phyloP scores from a whole-genome alignment of 805 yeast genomes.

The Candida quercuum region DNA sequence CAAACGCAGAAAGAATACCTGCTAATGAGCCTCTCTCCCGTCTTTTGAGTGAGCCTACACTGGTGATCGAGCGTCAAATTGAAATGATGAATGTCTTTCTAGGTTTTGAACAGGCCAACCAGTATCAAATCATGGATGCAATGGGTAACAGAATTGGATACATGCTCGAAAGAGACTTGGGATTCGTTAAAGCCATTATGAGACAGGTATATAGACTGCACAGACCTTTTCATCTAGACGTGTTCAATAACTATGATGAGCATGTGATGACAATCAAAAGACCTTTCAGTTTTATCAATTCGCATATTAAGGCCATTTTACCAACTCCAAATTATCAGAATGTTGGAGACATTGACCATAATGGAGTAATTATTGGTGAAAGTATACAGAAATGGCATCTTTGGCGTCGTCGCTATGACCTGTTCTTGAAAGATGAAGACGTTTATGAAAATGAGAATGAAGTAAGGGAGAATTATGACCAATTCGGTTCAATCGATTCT shows the following conservation, averaged over 20 bases:
- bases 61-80: constrained; percentile 81
- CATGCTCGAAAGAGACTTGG: constrained; percentile 73
- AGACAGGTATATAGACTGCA: constrained; percentile 82
- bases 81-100: constrained; percentile 83
- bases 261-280: constrained; percentile 62
- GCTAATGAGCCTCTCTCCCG: constrained; percentile 54
- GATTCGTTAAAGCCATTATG: constrained; percentile 52
- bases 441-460: too few relatives aligned
- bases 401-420: constrained; percentile 85
- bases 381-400: constrained; percentile 90
- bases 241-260: constrained; percentile 60
- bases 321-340: constrained; percentile 36
- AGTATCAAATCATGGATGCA: constrained; percentile 67
- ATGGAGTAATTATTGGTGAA: constrained; percentile 65
- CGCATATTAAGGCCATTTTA: constrained; percentile 69
- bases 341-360: constrained; percentile 24
- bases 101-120: constrained; percentile 90
- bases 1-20: constrained; percentile 25
- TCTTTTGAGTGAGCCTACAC: constrained; percentile 70
- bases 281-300: constrained; percentile 84
- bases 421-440: constrained; percentile 45
- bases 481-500: constrained; percentile 84
- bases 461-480: constrained; percentile 51
- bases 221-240: constrained; percentile 77
- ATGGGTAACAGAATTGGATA: constrained; percentile 72